Conservation (phyloP, 2,329 filamentous ascomycete genomes). For the Monilinia vaccinii-corymbosi region DNA sequence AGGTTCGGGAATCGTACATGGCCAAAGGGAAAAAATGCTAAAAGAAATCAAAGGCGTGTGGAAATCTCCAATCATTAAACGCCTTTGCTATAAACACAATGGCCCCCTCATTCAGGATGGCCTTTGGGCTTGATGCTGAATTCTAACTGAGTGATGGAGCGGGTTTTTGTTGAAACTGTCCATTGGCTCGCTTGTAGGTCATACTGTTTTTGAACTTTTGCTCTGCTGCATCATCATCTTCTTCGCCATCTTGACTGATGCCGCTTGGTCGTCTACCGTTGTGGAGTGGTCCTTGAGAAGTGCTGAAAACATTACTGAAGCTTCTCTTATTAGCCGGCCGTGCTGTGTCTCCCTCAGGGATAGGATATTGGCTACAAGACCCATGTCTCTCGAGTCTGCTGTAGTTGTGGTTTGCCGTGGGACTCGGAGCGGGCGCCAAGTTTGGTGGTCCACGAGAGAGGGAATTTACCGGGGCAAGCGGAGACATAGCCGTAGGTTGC, state of each 20-base stretch:
- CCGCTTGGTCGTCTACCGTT: slow-evolving; percentile 36
- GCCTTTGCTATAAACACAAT: not conserved
- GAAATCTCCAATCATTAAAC: not conserved
- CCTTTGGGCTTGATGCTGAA: not conserved
- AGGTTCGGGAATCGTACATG: not conserved
- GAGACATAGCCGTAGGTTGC: slow-evolving; percentile 13
- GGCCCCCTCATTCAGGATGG: too few species aligned
- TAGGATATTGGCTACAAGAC: slow-evolving; percentile 18
- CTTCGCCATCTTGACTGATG: slow-evolving; percentile 17
- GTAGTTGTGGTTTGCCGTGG: slow-evolving; percentile 4
- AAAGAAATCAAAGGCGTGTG: not conserved
- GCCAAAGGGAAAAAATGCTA: not conserved
- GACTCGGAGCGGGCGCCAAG: slow-evolving; percentile 10
- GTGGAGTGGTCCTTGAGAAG: slow-evolving; percentile 30
- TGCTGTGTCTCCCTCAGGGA: slow-evolving; percentile 13
- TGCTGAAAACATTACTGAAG: slow-evolving; percentile 21
- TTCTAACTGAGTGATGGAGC: not conserved
- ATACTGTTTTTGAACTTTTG: slow-evolving; percentile 12
- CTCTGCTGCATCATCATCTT: slow-evolving; percentile 14
- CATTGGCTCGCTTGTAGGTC: slow-evolving; percentile 29
- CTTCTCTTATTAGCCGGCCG: slow-evolving; percentile 21
- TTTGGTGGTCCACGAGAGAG: slow-evolving; percentile 13
- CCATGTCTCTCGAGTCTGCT: slow-evolving; percentile 16
- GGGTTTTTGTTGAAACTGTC: slow-evolving; percentile 5
- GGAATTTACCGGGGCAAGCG: slow-evolving; percentile 18